Conservation (phyloP, 148 eudicot species). For the Simmondsia chinensis region DNA sequence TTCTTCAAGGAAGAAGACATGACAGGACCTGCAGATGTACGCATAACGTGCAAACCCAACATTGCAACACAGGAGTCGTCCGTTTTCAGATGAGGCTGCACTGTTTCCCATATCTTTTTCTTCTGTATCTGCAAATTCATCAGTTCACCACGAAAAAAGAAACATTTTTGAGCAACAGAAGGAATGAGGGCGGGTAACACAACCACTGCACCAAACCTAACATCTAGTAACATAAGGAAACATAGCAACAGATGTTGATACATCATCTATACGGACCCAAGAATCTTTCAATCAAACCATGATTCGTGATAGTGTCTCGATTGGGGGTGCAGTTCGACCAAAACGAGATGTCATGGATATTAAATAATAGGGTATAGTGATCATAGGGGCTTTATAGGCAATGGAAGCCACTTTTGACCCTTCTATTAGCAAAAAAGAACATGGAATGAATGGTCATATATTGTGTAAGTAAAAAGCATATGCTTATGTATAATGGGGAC, state of each 20-base stretch:
- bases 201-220: no score
- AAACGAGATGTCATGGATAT: no score
- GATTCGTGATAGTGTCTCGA: no score
- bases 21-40: slow-evolving; percentile 67
- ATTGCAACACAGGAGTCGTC: slow-evolving; percentile 53
- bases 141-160: not conserved
- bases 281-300: no score
- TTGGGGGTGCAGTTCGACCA: no score
- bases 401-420: no score
- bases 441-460: no score
- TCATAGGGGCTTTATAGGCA: no score
- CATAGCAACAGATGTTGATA: not conserved
- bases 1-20: slow-evolving; percentile 46
- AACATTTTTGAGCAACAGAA: not conserved
- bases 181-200: not conserved
- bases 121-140: slow-evolving; percentile 61
- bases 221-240: not conserved
- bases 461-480: no score
- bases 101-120: slow-evolving; percentile 90
- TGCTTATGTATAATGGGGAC: no score
- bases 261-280: not conserved
- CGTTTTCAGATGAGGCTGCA: slow-evolving; percentile 88
- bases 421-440: no score
- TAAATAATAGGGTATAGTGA: no score
- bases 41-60: slow-evolving; percentile 55